These are phyloP conservation scores for Prunus kanzakura DNA, from an alignment of 306 rosid species.

Conservation along the genomic window DNA sequence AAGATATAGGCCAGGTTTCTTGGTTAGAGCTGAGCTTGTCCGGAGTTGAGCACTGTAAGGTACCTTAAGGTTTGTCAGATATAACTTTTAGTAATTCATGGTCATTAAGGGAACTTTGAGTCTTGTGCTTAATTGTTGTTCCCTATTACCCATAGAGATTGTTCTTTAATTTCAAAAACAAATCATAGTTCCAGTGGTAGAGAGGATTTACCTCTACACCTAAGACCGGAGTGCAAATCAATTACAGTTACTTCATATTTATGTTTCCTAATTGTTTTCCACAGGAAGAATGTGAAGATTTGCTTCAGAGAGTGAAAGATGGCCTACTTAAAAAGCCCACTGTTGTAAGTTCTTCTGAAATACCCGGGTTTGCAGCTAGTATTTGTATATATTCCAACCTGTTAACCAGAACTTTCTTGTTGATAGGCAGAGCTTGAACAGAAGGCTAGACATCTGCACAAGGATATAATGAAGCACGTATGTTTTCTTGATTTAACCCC, in stretches of 20 bases:
- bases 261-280: not conserved
- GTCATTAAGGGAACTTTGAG: not conserved
- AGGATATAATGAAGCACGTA: constrained; percentile 71
- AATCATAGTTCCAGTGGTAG: not conserved
- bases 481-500: constrained; percentile 12
- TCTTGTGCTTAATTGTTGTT: not conserved
- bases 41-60: not conserved
- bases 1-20: not conserved
- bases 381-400: not conserved
- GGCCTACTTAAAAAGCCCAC: constrained; percentile 66
- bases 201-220: not conserved
- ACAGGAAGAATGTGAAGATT: constrained; percentile 85
- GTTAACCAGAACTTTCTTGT: constrained; percentile 7
- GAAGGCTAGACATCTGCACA: constrained; percentile 68
- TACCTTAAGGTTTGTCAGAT: not conserved
- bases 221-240: not conserved
- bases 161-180: not conserved
- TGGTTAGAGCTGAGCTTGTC: not conserved
- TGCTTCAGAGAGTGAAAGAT: constrained; percentile 47
- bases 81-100: not conserved
- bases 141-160: not conserved
- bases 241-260: not conserved
- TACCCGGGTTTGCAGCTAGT: not conserved
- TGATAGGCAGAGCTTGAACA: constrained; percentile 67
- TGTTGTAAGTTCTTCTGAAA: constrained; percentile 44